Percentiles rank a stretch among this genome's conserved stretches.
Evolutionary conservation across 441 rosid genomes (phyloP).

Genomic region (Mallotus repandus): DNA sequence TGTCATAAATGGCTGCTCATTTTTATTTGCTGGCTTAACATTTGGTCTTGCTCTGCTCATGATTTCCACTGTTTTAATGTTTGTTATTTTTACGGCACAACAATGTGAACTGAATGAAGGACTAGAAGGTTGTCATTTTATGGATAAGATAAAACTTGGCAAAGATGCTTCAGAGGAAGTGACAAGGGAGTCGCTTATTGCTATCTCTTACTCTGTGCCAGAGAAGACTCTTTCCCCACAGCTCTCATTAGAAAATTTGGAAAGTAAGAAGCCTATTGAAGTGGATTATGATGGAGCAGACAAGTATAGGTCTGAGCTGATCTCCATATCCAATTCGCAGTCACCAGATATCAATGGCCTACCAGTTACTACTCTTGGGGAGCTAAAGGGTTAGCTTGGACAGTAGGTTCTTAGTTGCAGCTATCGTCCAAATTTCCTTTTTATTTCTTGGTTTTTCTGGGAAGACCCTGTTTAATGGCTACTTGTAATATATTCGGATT

Average conservation of each 20-base stretch:
- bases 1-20: too few species aligned
- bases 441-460: background rate
- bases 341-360: slow-evolving; percentile 21
- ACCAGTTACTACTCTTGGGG: background rate
- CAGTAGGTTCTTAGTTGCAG: background rate
- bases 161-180: slow-evolving; percentile 30
- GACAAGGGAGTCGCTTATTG: slow-evolving; percentile 39
- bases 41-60: too few species aligned
- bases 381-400: background rate
- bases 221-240: slow-evolving; percentile 22
- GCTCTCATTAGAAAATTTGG: slow-evolving; percentile 10
- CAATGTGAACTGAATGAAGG: slow-evolving; percentile 16
- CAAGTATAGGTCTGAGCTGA: slow-evolving; percentile 33
- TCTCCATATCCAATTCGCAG: slow-evolving; percentile 25
- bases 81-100: background rate
- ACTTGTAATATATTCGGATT: background rate
- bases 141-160: slow-evolving; percentile 28
- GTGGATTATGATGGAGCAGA: slow-evolving; percentile 25
- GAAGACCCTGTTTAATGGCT: background rate
- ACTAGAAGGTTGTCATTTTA: slow-evolving; percentile 19
- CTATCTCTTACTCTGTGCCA: slow-evolving; percentile 29
- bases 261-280: slow-evolving; percentile 7
- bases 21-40: too few species aligned
- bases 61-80: too few species aligned
- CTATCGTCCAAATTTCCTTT: background rate